Evolutionary conservation across 2,329 filamentous ascomycete species (phyloP).

Genomic region (Hypoxylon sp.): DNA sequence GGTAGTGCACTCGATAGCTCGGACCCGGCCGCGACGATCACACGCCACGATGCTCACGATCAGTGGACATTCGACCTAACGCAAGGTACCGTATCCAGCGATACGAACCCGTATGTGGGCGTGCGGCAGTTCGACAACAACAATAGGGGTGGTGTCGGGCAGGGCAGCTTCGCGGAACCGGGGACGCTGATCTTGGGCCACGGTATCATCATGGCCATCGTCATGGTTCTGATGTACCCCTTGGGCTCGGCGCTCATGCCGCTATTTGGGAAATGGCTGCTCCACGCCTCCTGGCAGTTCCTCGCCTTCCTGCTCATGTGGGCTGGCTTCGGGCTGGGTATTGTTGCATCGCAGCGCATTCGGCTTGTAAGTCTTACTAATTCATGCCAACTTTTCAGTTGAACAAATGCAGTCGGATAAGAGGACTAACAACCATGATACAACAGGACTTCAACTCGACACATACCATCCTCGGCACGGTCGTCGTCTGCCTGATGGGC

Average conservation of each 20-base stretch:
- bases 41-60: conserved; percentile 62
- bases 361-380: conserved; percentile 47
- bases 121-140: conserved; percentile 30
- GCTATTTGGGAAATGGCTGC: conserved; percentile 67
- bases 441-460: conserved; percentile 65
- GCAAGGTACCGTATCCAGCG: conserved; percentile 61
- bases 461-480: conserved; percentile 71
- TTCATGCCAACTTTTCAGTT: neutral
- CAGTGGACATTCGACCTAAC: conserved; percentile 65
- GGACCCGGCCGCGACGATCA: conserved; percentile 58
- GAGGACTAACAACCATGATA: conserved; percentile 1
- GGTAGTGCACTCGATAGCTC: conserved; percentile 63
- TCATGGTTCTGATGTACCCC: conserved; percentile 72
- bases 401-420: conserved; percentile 3
- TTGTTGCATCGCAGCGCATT: conserved; percentile 59
- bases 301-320: conserved; percentile 71
- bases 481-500: conserved; percentile 67
- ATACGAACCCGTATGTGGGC: conserved; percentile 67
- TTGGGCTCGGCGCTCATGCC: conserved; percentile 73
- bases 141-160: conserved; percentile 35
- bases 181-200: conserved; percentile 60
- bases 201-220: conserved; percentile 73
- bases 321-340: conserved; percentile 68
- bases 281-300: conserved; percentile 71
- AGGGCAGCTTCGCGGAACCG: conserved; percentile 34